phyloP scores from a whole-genome alignment of 345 rosid genomes.

The Arabis alpina region DNA sequence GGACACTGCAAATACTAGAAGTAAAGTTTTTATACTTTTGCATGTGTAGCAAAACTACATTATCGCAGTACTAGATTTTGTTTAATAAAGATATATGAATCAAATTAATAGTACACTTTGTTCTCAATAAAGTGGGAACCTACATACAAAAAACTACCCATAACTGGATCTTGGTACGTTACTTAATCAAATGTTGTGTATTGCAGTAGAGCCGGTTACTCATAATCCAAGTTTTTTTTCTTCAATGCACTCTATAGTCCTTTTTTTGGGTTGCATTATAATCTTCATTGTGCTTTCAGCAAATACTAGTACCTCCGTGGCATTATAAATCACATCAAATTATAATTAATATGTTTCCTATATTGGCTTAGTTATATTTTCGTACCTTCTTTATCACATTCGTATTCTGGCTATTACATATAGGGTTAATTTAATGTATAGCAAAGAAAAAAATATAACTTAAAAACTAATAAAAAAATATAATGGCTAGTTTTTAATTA shows the following conservation, averaged over 20 bases:
- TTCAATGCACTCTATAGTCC: background rate
- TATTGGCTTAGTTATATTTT: slow-evolving; percentile 2
- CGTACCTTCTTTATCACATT: background rate
- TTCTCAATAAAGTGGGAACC: background rate
- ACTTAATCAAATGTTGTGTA: background rate
- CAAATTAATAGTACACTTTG: no score
- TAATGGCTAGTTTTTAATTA: no score
- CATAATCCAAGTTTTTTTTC: slow-evolving; percentile 1
- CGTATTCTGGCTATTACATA: background rate
- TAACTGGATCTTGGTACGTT: background rate
- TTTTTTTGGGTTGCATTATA: slow-evolving; percentile 17
- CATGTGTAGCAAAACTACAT: no score
- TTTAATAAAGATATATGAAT: no score
- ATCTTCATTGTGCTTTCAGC: background rate
- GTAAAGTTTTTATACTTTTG: no score
- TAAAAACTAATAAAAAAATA: no score
- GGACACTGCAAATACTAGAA: no score
- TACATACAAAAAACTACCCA: background rate
- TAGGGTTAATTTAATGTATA: no score
- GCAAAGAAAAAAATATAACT: no score
- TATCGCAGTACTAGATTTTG: no score
- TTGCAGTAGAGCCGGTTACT: background rate
- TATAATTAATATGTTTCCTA: slow-evolving; percentile 15
- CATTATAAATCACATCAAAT: background rate
- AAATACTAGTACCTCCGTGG: background rate